Evolutionary conservation across 805 yeast species (phyloP), one percentile per base, ranked within the genome.

Genomic region (Maudiozyma serrabonitensis): DNA sequence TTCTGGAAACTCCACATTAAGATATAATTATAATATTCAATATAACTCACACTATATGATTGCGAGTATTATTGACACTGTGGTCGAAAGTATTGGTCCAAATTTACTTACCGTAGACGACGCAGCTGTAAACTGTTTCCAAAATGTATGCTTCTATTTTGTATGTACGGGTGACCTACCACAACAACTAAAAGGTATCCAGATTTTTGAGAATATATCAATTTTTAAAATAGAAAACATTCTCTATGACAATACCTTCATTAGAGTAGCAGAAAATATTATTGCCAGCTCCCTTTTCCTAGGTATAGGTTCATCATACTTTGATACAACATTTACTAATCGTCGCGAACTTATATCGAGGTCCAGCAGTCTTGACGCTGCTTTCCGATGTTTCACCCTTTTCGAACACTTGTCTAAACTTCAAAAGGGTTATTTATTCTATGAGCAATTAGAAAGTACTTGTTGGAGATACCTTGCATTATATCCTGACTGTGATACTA

Each of bases 81-180:
- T 82, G 5, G 66, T 80, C 21, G 75, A 74, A 51, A 71, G 73
- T 40, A 56, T 78, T 19, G 90, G 91, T 0, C 91, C 91, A 1
- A 75, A 72, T 50, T 58, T 78, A 12, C 53, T 56, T 4, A 65
- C 65, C 4, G 57, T 78, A 52, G 61, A 63, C 2, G 35, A 50
- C 1, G 48, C 51, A 4, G 49, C 61, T 52, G 69, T 64, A 48
- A 58, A 47, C 41, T 65, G 56, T 48, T 66, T 72, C 49, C 71
- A 51, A 52, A 72, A 63, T 62, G 62, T 72, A 28, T 52, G 65
- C 48, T 68, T 65, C 66, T 72, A 57, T 38, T 51, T 64, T 15
- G 43, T 70, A 2, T 53, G 61, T 53, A 52, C 69, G 45, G 49
- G 68, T 64, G 62, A 73, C 65, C 59, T 73, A 52, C 50, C 53